Base-by-base conservation (phyloP, 1,139 yeast species). In the Tardiomyces depauwii region DNA sequence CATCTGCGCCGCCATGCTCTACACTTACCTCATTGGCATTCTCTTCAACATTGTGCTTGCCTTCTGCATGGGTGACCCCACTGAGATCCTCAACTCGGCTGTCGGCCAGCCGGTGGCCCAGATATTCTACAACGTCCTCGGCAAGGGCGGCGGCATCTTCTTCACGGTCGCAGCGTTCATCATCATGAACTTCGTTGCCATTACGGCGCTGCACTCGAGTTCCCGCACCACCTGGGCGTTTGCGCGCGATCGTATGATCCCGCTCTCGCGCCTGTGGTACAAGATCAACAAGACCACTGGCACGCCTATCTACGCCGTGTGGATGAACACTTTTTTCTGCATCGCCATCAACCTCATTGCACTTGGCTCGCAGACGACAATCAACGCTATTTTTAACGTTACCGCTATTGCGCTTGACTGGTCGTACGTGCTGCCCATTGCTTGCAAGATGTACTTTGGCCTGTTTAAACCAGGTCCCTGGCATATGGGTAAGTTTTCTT, bases 401-500 rank as follows among this genome's bases (percentile, higher is more conserved):
- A 87, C 87, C 45, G 89, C 87, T 47, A 80, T 81, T 58, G 76
- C 84, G 16, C 80, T 85, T 0, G 81, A 80, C 56, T 72, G 81
- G 50, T 81, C 88, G 1, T 82, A 82, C 61, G 72, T 78, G n/a
- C 67, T 78, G 55, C 89, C 89, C 19, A 77, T 82, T 13, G 60
- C 77, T 4, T 70, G 82, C 53, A 77, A 80, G 57, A 57, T 63
- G 28, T 73, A 82, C 1, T 75, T 72, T 54, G 74, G 82, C 12
- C 66, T 71, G 2, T 82, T 81, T 65, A 66, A 68, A 49, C 76
- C 77, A 13, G 91, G 89, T 2, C 89, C 89, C 2, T 80, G 85
- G 81, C 68, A 76, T 57, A 67, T 82, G 47, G 91, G 91, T 36
- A 63, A 56, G 45, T 57, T 49, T 45, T 76, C 85, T 1, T 59